These are phyloP conservation scores for Pisolithus tinctorius DNA, from an alignment of 768 basidiomycete species.

Conservation along the genomic window DNA sequence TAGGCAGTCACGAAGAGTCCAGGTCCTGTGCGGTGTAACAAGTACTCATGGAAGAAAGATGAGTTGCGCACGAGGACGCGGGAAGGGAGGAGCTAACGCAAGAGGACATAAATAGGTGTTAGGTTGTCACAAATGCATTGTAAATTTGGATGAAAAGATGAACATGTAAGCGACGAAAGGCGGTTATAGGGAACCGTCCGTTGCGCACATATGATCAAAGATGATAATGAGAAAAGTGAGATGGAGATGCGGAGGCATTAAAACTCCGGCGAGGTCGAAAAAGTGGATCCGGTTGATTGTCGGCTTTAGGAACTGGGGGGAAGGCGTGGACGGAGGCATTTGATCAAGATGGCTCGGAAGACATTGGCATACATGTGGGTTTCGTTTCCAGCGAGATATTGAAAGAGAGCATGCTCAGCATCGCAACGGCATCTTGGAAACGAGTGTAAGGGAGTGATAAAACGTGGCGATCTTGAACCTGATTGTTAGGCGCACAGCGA, in stretches of 20 bases:
- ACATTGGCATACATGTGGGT: constrained; percentile 1
- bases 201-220: constrained; percentile 23
- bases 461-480: constrained; percentile 5
- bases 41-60: background rate
- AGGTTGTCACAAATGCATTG: constrained; percentile 23
- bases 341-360: constrained; percentile 10
- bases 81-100: constrained; percentile 15
- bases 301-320: constrained; percentile 6
- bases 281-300: constrained; percentile 23
- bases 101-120: constrained; percentile 25
- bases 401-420: constrained; percentile 7
- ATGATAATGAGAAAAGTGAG: constrained; percentile 4
- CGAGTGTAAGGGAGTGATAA: constrained; percentile 11
- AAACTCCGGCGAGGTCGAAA: constrained; percentile 18
- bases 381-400: constrained; percentile 3
- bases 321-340: constrained; percentile 11
- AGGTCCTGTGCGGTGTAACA: constrained; percentile 15
- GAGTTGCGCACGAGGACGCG: background rate
- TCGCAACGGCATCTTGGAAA: constrained; percentile 6
- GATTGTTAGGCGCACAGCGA: constrained; percentile 7
- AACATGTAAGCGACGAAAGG: constrained; percentile 11
- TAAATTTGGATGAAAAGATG: constrained; percentile 16
- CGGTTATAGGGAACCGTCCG: constrained; percentile 23
- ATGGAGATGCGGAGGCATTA: constrained; percentile 6
- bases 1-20: constrained; percentile 1